Conservation (phyloP, 2,329 filamentous ascomycete species). For the Pseudogymnoascus sp. region DNA sequence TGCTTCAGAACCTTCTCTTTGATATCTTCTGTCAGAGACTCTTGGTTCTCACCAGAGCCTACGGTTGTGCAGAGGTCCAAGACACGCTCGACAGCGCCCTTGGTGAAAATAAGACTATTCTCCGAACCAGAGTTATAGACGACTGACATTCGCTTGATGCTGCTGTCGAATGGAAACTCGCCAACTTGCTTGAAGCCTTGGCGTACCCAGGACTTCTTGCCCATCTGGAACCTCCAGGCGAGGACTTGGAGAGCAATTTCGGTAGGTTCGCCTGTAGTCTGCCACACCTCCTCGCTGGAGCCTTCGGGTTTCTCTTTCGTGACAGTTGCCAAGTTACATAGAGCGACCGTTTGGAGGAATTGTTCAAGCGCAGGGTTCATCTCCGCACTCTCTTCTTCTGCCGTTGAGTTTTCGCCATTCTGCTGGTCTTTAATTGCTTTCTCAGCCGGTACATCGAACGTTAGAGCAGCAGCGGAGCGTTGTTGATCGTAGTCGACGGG, state of each 20-base stretch:
- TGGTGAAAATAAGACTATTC: constrained; percentile 42
- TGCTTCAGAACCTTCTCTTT: constrained; percentile 41
- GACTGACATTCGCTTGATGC: constrained; percentile 59
- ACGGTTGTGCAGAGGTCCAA: constrained; percentile 46
- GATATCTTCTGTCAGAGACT: constrained; percentile 32
- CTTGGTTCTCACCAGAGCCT: constrained; percentile 32
- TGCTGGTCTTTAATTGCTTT: constrained; percentile 23
- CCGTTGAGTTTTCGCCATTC: constrained; percentile 23
- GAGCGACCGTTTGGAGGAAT: constrained; percentile 45
- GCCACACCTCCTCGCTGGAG: constrained; percentile 39
- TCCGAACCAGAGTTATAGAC: constrained; percentile 37
- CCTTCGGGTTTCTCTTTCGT: constrained; percentile 28
- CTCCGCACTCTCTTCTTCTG: constrained; percentile 27
- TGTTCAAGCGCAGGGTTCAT: constrained; percentile 36
- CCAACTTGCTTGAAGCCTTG: constrained; percentile 43
- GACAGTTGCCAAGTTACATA: constrained; percentile 51
- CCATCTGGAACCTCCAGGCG: constrained; percentile 48
- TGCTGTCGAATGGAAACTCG: constrained; percentile 57
- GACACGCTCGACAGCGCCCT: constrained; percentile 54
- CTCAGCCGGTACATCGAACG: constrained; percentile 53
- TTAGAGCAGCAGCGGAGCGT: constrained; percentile 51
- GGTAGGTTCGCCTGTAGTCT: constrained; percentile 54
- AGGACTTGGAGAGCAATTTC: constrained; percentile 62
- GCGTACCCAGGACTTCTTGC: constrained; percentile 34
- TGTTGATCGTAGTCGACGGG: constrained; percentile 51